Evolutionary conservation across 257 asterid species (phyloP), one percentile per base, ranked within the genome.

Genomic region (Solanum chaucha): DNA sequence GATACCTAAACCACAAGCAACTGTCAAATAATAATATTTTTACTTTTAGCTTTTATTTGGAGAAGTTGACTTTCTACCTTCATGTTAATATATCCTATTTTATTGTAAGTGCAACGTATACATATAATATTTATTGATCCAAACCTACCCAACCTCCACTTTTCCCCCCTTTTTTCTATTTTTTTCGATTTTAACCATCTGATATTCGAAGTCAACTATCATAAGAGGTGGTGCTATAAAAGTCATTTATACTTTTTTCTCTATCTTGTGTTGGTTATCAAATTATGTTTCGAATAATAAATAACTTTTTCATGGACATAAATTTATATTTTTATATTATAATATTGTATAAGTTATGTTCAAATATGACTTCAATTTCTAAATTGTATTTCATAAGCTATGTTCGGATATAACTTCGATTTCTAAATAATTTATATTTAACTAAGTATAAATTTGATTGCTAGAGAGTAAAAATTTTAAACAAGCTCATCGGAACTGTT

Each of bases 1-100:
- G 89, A 67, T 86, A 92, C 93, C 95, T 87, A 92, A 94, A 91
- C 97, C 97, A 93, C 92, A 89, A 90, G 90, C 89, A 84, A 90
- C 89, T 88, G 90, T 89, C 90, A 83, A 84, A 85, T 64, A 64
- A n/a, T 83, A 12, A 26, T 67, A 13, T 67, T 67, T 67, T 22
- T 58, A 58, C 68, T 90, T 86, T 75, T 40, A 10, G 41, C 28
- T 81, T 64, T 38, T 26, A 28, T 65, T 65, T 59, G 34, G 28
- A 41, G 81, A 64, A 68, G 75, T 14, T 85, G 75, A 85, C 87
- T 67, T 72, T 82, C 75, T 85, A 74, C 86, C 87, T 86, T 12
- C 78, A 51, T 75, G 82, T 83, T 84, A 85, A 68, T 75, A 64
- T 58, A 86, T 84, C 85, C 40, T 85, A 58, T 61, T 72, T 73